Evolutionary conservation across 441 rosid genomes (phyloP).

Genomic region (Aquilaria agallochum): DNA sequence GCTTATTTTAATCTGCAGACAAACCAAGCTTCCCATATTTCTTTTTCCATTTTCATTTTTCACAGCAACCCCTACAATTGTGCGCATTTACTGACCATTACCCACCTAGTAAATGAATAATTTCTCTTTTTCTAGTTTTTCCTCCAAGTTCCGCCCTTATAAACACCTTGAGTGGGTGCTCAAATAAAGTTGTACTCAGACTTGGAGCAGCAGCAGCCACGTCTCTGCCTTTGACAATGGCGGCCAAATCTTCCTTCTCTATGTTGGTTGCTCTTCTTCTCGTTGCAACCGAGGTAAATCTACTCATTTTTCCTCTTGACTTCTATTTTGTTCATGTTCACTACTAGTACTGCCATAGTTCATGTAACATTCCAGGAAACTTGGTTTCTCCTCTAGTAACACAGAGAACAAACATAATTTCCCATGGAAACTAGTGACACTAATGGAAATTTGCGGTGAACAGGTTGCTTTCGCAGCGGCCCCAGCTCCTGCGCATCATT

Average conservation of each 20-base stretch:
- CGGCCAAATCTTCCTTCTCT: slow-evolving; percentile 19
- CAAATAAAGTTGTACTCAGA: neutral
- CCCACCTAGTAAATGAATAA: slow-evolving; percentile 8
- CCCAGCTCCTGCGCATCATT: neutral
- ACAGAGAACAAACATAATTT: neutral
- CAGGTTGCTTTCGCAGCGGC: slow-evolving; percentile 19
- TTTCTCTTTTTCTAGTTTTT: neutral
- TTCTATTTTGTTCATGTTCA: neutral
- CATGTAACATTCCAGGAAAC: neutral
- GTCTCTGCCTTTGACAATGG: slow-evolving; percentile 17
- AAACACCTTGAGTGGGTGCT: slow-evolving; percentile 1
- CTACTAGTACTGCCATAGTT: neutral
- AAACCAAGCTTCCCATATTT: no score
- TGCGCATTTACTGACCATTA: slow-evolving; percentile 11
- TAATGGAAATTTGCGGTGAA: slow-evolving; percentile 1
- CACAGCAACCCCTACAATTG: slow-evolving; percentile 6
- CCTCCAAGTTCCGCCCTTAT: slow-evolving; percentile 9
- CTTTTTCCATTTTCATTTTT: no score
- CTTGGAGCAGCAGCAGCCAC: neutral
- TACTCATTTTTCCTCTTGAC: slow-evolving; percentile 1
- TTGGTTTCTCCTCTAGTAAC: neutral
- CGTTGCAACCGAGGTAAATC: slow-evolving; percentile 21
- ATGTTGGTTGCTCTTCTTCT: slow-evolving; percentile 22
- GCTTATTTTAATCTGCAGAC: no score
- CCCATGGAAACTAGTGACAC: neutral